Base-by-base conservation (phyloP, 1,139 yeast species). In the Yamadazyma sp. region DNA sequence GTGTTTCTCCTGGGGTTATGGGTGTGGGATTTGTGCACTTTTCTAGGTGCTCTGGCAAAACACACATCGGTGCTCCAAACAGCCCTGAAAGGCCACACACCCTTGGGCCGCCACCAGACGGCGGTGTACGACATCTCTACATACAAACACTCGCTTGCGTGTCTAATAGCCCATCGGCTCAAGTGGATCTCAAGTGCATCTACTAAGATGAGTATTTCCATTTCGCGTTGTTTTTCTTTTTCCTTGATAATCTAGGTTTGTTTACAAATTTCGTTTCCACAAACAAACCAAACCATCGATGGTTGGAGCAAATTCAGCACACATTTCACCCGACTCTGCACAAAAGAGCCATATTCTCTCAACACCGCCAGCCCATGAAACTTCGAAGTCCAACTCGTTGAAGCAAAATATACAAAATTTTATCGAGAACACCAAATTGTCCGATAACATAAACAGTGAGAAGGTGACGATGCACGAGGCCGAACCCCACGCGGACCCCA, bases 381-480 rank as follows among this genome's bases (percentile, higher is more conserved):
- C 16, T 5, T 26, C 29, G 6, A 28, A 28, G 17, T 34, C 37
- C n/a, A 17, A 18, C 14, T 44, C 51, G 10, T 38, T 41, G 20
- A 42, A 31, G 6, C 42, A 42, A 22, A 42, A 44, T 30, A 49
- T 49, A 25, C 35, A 40, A 26, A 36, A 24, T 29, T 48, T 44
- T 36, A 46, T 47, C 3, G 41, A 38, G 16, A 38, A 41, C 29
- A 49, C 53, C 3, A 40, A 41, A 32, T n/a, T 44, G 22, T 42
- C 48, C 7, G 51, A 48, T 15, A 5, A 16, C 17, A 24, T 20
- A n/a, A 27, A n/a, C 24, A 9, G 20, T 7, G 12, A 29, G 10
- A 25, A 33, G 10, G 33, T 20, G 8, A 20, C 33, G 5, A 34
- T 37, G 31, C 10, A 34, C 5, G 27, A 28, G 14, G n/a, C 35